Conservation (phyloP, 2,329 filamentous ascomycete genomes). For the Coniella vitis region DNA sequence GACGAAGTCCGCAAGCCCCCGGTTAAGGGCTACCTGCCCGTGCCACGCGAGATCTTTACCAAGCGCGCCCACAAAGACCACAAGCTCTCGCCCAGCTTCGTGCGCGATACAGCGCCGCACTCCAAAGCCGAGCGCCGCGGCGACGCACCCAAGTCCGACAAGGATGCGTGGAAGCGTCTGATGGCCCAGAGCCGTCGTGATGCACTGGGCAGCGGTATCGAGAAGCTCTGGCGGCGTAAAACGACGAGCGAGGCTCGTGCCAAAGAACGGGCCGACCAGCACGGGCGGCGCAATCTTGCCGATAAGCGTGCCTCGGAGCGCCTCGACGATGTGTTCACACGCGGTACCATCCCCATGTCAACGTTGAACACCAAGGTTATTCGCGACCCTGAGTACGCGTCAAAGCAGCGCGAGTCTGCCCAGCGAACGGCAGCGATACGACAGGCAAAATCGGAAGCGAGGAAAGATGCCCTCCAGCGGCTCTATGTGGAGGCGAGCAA, state of each 20-base stretch:
- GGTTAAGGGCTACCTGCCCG: slow-evolving; percentile 73
- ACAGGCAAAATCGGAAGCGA: slow-evolving; percentile 48
- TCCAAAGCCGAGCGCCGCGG: slow-evolving; percentile 36
- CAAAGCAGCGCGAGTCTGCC: slow-evolving; percentile 40
- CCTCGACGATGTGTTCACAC: slow-evolving; percentile 71
- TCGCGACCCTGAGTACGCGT: slow-evolving; percentile 57
- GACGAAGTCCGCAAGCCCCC: slow-evolving; percentile 38
- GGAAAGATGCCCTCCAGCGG: slow-evolving; percentile 69
- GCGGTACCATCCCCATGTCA: slow-evolving; percentile 53
- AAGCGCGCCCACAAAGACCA: slow-evolving; percentile 41
- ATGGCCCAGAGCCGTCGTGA: slow-evolving; percentile 66
- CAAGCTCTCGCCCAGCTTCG: slow-evolving; percentile 57
- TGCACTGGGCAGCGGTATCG: slow-evolving; percentile 66
- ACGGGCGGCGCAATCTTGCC: slow-evolving; percentile 39
- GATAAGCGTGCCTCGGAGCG: slow-evolving; percentile 59
- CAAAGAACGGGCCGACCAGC: slow-evolving; percentile 34
- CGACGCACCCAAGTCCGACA: slow-evolving; percentile 29
- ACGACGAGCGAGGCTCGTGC: slow-evolving; percentile 31
- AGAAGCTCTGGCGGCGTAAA: slow-evolving; percentile 63
- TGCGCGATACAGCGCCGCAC: slow-evolving; percentile 50
- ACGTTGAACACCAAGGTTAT: slow-evolving; percentile 43
- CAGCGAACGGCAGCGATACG: slow-evolving; percentile 36
- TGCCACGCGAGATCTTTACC: slow-evolving; percentile 75
- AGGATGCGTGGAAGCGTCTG: slow-evolving; percentile 58
- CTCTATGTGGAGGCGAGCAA: slow-evolving; percentile 82